These are phyloP conservation scores for Russula sp. DNA, from an alignment of 768 basidiomycete genomes.

Conservation along the genomic window DNA sequence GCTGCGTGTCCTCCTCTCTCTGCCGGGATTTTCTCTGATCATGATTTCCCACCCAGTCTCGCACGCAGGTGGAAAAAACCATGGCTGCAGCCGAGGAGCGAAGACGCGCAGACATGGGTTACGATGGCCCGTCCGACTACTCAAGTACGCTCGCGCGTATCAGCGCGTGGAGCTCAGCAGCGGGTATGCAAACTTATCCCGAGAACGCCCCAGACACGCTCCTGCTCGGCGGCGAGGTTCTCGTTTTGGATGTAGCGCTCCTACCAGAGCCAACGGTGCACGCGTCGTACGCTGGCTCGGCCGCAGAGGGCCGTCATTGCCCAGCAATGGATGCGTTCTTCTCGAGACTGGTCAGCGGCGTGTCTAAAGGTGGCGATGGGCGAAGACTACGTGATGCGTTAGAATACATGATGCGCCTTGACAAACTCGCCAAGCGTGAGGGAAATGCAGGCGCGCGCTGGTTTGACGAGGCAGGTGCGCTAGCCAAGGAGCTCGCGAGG, in stretches of 20 bases:
- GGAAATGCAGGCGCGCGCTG: slow-evolving; percentile 66
- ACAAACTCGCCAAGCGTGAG: slow-evolving; percentile 59
- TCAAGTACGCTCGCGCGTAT: slow-evolving; percentile 15
- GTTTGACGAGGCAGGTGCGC: slow-evolving; percentile 65
- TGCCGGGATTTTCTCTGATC: neutral
- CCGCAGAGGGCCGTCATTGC: slow-evolving; percentile 43
- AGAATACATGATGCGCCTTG: slow-evolving; percentile 68
- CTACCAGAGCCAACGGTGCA: slow-evolving; percentile 58
- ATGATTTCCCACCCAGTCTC: slow-evolving; percentile 17
- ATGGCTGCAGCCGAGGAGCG: slow-evolving; percentile 17
- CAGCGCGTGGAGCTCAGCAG: slow-evolving; percentile 18
- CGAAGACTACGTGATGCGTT: slow-evolving; percentile 52
- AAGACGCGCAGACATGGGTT: slow-evolving; percentile 11
- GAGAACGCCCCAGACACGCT: slow-evolving; percentile 14
- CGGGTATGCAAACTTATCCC: slow-evolving; percentile 26
- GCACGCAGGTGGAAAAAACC: slow-evolving; percentile 21
- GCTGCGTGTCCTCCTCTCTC: neutral
- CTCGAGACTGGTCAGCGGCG: slow-evolving; percentile 45
- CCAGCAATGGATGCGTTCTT: slow-evolving; percentile 63
- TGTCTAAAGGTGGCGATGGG: slow-evolving; percentile 51
- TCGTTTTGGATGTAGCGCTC: slow-evolving; percentile 28
- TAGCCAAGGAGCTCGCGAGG: slow-evolving; percentile 48
- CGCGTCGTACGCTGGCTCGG: slow-evolving; percentile 61
- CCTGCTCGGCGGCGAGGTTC: slow-evolving; percentile 21
- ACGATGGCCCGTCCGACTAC: slow-evolving; percentile 21